Evolutionary conservation across 2,329 filamentous ascomycete genomes (phyloP), one percentile per base, ranked within the genome.

Genomic region (Zopfia rhizophila): DNA sequence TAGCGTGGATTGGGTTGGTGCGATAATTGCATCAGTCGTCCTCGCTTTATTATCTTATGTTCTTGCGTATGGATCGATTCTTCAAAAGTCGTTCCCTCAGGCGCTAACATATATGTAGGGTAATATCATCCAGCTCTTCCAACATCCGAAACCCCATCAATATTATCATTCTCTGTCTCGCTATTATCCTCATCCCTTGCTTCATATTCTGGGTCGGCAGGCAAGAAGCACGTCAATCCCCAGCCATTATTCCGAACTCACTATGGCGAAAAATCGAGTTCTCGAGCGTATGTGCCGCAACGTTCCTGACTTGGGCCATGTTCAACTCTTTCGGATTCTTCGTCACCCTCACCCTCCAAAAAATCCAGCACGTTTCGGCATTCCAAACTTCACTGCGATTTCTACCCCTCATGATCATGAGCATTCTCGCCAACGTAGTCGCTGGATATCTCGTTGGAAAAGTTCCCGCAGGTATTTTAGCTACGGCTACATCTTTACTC

Each of bases 1-100:
- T n/a, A n/a, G n/a, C n/a, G n/a, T n/a, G n/a, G 39, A 43, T 22
- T 43, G 39, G 30, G 31, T 36, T 14, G 39, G 39, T 23, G 19
- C 29, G 28, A 17, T 39, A 12, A 29, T 39, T 4, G 18, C 19
- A 10, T 28, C 23, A 16, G 22, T 16, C 19, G 36, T 23, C n/a
- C 36, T 39, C 5, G 36, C 12, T 8, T 11, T 39, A 17, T 4
- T 29, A 18, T 17, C 18, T 13, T 39, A 39, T 17, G 19, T 39
- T 16, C 16, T 39, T 5, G 36, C 36, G 27, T n/a, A n/a, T n/a
- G n/a, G n/a, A n/a, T n/a, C n/a, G n/a, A n/a, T n/a, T n/a, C n/a
- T n/a, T n/a, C n/a, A n/a, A n/a, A n/a, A n/a, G n/a, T n/a, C n/a
- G n/a, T n/a, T n/a, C n/a, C n/a, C n/a, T n/a, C n/a, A n/a, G n/a